Base-by-base conservation (phyloP, 169 alveolate genomes). In the Babesia ovata region DNA sequence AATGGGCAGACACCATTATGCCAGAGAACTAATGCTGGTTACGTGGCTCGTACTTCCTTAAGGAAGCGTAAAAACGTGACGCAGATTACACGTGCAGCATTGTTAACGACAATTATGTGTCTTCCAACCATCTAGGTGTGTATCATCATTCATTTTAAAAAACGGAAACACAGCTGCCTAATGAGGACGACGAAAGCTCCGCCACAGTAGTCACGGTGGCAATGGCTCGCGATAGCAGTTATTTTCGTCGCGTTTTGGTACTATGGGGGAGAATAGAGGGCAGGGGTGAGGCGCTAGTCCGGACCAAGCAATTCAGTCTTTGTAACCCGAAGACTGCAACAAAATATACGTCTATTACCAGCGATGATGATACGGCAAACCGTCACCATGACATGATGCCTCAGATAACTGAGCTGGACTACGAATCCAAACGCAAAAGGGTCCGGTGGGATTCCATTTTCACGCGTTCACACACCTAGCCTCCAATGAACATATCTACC, bases 311-410 rank as follows among this genome's bases (percentile, higher is more conserved):
- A 48, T 36, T 79, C 87, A 79, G 87, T 79, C 87, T 79, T 79
- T 74, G 52, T 79, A 61, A 79, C 87, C 87, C 83, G 87, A 71
- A 70, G 87, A 79, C 87, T 79, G 87, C 87, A 79, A 71, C 87
- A 79, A 66, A 60, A 79, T 79, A 79, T 79, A 79, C 87, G 73
- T 45, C 76, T 79, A 79, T 79, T 79, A 79, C 87, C 87, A 79
- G 87, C 87, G 82, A 46, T 79, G 87, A 79, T 79, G 87, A 79
- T 69, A n/a, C 45, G 87, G 87, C 87, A 56, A 33, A 49, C 19
- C 53, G 87, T 71, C 75, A 67, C 61, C 53, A 66, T 79, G 83
- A 71, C 87, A 60, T 79, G n/a, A 70, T 61, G 87, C 87, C 87
- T 19, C 69, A 79, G 84, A 79, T 36, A 79, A 45, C 87, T 79